Evolutionary conservation across 2,329 filamentous ascomycete species (phyloP), one percentile per base, ranked within the genome.

Genomic region (Fusarium buxicola): DNA sequence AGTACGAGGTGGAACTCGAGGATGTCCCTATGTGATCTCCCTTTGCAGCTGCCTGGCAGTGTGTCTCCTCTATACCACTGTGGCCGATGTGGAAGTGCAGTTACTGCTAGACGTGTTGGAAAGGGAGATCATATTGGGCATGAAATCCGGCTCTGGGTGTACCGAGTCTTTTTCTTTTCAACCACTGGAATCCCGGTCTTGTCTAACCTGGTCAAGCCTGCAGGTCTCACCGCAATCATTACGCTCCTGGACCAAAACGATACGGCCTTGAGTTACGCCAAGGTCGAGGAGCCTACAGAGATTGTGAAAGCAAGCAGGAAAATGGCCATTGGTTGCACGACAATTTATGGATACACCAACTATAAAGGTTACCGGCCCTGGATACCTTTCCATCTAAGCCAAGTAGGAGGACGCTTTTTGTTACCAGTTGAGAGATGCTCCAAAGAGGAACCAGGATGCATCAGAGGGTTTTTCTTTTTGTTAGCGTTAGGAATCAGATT

Each of bases 1-100:
- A 75, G 9, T 82, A 77, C 35, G 77, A 82, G 9, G 65, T 74
- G 12, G 51, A 43, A 4, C 9, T 32, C 18, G 34, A 53, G 6
- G 34, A 38, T 24, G 21, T 18, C 16, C 30, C 47, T 4, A 18
- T 8, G 27, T 25, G 35, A 60, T 15, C 36, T 11, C 35, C 25
- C 7, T 43, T 16, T 32, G 15, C 8, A 24, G 1, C 32, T 30
- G 8, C 16, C 35, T 54, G 34, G 18, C 24, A 62, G 27, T 25
- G 5, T 12, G 27, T 25, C 4, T 12, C 15, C 7, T 34, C 13
- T 7, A 10, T 11, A 4, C 13, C 3, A 2, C 12, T 25, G 8
- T 9, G 16, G 28, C 30, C 21, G 11, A 16, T 3, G 5, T n/a
- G 35, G 25, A 18, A 15, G 21, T 7, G n/a, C 10, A 4, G 8